phyloP scores from a whole-genome alignment of 768 basidiomycete species.

The Clitopilus hobsonii region DNA sequence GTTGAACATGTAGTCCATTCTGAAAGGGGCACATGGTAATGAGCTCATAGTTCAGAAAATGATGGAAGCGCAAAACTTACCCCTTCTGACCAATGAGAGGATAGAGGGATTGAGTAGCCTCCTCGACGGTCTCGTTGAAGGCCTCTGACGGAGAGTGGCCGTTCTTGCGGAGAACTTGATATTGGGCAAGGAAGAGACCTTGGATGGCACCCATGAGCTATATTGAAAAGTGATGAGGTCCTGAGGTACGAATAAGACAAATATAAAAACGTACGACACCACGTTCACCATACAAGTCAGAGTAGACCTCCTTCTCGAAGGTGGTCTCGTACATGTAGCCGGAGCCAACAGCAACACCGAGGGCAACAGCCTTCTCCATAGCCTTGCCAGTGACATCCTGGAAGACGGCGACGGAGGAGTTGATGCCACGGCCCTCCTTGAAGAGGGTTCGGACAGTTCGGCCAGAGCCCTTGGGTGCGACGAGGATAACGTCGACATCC shows the following conservation, averaged over 20 bases:
- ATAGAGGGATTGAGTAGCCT: conserved; percentile 98
- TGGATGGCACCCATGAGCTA: conserved; percentile 98
- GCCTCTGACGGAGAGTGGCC: conserved; percentile 97
- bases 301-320: conserved; percentile 99
- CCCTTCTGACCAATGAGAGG: conserved; percentile 95
- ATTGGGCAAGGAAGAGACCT: conserved; percentile 99
- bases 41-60: not conserved
- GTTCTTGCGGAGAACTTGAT: conserved; percentile 94
- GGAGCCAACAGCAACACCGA: conserved; percentile 92
- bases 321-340: conserved; percentile 99
- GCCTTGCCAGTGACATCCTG: conserved; percentile 99
- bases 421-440: conserved; percentile 99
- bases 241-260: conserved; percentile 1
- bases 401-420: conserved; percentile 91
- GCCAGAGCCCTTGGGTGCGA: conserved; percentile 98
- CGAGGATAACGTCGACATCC: conserved; percentile 98
- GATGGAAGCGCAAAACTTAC: conserved; percentile 33
- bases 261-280: conserved; percentile 74
- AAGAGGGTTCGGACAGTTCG: conserved; percentile 98
- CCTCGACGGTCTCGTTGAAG: conserved; percentile 99
- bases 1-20: conserved; percentile 99
- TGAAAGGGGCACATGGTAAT: conserved; percentile 27
- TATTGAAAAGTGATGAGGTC: conserved; percentile 9
- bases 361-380: conserved; percentile 92
- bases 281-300: conserved; percentile 98